Conservation (phyloP, 148 eudicot genomes). For the Fagopyrum tataricum region DNA sequence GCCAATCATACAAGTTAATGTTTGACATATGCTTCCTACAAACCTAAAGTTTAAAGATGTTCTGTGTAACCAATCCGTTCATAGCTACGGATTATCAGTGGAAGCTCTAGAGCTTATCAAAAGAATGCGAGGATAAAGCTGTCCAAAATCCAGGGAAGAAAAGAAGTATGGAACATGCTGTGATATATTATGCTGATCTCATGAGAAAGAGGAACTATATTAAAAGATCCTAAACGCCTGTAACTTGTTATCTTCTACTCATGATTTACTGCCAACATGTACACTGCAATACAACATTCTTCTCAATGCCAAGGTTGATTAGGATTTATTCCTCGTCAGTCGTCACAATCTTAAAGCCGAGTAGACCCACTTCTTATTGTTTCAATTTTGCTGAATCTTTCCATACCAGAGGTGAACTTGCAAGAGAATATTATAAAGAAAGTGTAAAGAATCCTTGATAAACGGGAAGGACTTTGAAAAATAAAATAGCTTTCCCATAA, state of each 20-base stretch:
- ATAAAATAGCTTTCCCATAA: constrained; percentile 47
- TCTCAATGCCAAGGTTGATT: neutral
- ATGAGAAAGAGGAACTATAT: neutral
- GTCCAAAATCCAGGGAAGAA: neutral
- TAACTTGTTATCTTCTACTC: constrained; percentile 4
- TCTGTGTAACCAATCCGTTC: neutral
- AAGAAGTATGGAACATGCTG: neutral
- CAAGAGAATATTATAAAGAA: neutral
- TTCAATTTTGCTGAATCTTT: neutral
- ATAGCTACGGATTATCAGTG: neutral
- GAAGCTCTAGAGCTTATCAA: neutral
- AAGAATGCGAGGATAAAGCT: neutral
- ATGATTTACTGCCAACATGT: neutral
- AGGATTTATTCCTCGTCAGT: neutral
- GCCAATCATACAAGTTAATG: neutral
- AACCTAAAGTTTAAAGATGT: neutral
- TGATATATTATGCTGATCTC: neutral
- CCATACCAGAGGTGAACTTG: neutral
- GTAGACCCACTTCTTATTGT: neutral
- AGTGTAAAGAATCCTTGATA: neutral
- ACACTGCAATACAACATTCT: neutral
- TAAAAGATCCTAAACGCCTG: neutral
- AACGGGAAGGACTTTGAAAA: constrained; percentile 63
- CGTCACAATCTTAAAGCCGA: neutral
- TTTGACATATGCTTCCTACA: neutral